Conservation (phyloP, 169 alveolate species). For the Plasmodium vivax region DNA sequence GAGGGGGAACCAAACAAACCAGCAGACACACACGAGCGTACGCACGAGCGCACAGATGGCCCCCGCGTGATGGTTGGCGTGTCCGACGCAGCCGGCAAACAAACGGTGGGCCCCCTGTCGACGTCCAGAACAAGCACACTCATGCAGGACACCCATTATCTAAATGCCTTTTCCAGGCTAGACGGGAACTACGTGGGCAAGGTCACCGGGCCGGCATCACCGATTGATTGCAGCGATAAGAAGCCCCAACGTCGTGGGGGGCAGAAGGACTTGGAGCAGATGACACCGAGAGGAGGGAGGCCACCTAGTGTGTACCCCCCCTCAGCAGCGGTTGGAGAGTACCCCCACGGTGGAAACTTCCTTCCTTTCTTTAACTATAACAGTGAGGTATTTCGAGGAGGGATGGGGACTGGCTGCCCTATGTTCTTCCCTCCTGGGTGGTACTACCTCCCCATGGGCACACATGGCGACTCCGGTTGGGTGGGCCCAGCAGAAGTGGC, state of each 20-base stretch:
- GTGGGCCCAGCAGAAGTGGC: neutral
- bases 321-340: neutral
- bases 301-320: neutral
- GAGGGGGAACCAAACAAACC: neutral
- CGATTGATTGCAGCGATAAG: conserved; percentile 19
- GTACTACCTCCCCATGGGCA: neutral
- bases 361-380: neutral
- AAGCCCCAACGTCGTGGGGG: conserved; percentile 27
- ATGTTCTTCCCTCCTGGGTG: conserved; percentile 1
- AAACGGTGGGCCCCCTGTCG: conserved; percentile 29
- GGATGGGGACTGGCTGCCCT: neutral
- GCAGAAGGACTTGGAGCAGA: neutral
- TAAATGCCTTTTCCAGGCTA: conserved; percentile 59
- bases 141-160: conserved; percentile 17
- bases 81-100: neutral
- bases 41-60: neutral
- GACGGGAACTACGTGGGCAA: conserved; percentile 49
- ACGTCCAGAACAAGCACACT: conserved; percentile 22
- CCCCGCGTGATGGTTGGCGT: conserved; percentile 1
- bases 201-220: conserved; percentile 50
- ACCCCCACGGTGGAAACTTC: neutral
- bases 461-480: neutral
- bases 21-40: neutral
- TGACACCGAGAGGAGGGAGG: neutral
- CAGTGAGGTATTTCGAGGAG: neutral